Evolutionary conservation across 1,284 basidiomycete species (phyloP), one percentile per base, ranked within the genome.

Genomic region (Malassezia psittaci): DNA sequence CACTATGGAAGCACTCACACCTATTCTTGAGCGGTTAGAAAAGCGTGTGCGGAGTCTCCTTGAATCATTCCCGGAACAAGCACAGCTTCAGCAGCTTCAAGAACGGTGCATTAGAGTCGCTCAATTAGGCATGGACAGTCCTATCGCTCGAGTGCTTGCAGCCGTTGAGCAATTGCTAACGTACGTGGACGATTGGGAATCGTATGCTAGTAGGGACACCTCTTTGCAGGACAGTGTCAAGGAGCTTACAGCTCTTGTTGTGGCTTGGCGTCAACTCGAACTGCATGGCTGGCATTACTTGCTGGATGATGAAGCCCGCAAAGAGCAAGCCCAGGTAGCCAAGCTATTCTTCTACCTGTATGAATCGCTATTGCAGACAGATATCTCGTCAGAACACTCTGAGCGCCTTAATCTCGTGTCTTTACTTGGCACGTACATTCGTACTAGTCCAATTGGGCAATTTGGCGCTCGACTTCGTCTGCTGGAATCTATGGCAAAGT

Each of bases 181-280:
- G 41, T 88, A 94, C 62, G 88, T 85, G 10, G 88, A 94, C 60
- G 94, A 98, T 71, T 99, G 94, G 94, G 90, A 98, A 74, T 85
- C 85, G 66, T 98, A 88, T 66, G 86, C 93, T 11, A 91, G 90
- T 76, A 80, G 82, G 21, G 84, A 86, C 46, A 96, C 91, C 68
- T 85, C 84, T 21, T 80, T 99, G 56, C 83, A 82, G 65, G 59
- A 72, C 0, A 80, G 87, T 67, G 87, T 85, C 56, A 80, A 83
- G 24, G 79, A 79, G 11, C 76, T 96, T 32, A 86, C 82, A 5
- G 77, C 76, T 18, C 80, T 91, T 44, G 87, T 98, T 50, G 83
- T 98, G 45, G 81, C 83, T 24, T 98, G 94, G 94, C 81, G 94
- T 51, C 82, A 87, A 40, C 77, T 93, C 52, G 94, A 99, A 73